Conservation (phyloP, 2,329 filamentous ascomycete genomes). For the Trichophyton mentagrophytes region DNA sequence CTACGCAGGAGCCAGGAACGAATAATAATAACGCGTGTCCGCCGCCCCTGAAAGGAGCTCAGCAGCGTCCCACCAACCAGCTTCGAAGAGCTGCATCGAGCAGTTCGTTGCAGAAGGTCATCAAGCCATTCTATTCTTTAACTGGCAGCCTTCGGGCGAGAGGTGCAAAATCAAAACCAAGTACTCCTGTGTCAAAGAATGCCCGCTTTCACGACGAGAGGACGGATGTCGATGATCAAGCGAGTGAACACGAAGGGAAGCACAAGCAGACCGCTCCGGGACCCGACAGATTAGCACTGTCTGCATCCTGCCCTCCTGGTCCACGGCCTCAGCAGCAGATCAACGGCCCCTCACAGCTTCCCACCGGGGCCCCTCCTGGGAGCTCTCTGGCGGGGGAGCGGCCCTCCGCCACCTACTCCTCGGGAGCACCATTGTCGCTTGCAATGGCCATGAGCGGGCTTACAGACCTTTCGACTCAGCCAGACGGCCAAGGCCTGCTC, state of each 20-base stretch:
- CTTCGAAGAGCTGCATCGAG: not conserved
- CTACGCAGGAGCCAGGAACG: not conserved
- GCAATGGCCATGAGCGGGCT: constrained; percentile 12
- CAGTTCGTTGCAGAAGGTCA: constrained; percentile 6
- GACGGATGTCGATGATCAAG: not conserved
- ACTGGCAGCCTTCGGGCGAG: not conserved
- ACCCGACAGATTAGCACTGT: no score
- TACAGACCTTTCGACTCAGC: constrained; percentile 7
- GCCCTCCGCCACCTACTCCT: constrained; percentile 23
- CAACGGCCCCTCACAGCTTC: not conserved
- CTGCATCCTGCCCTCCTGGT: not conserved
- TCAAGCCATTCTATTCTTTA: constrained; percentile 22
- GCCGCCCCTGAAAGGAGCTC: not conserved
- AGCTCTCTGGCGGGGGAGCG: constrained; percentile 10
- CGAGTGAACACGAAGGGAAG: not conserved
- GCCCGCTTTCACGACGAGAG: not conserved
- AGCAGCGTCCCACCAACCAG: not conserved
- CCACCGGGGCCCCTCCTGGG: not conserved
- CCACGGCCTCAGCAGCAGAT: not conserved
- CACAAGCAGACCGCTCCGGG: no score
- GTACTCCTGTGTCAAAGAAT: not conserved
- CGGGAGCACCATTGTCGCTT: constrained; percentile 18
- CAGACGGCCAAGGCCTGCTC: constrained; percentile 24
- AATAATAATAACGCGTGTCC: not conserved
- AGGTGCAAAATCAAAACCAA: constrained; percentile 2